These are phyloP conservation scores for Leccinum variicolor DNA, from an alignment of 768 basidiomycete species.

Conservation along the genomic window DNA sequence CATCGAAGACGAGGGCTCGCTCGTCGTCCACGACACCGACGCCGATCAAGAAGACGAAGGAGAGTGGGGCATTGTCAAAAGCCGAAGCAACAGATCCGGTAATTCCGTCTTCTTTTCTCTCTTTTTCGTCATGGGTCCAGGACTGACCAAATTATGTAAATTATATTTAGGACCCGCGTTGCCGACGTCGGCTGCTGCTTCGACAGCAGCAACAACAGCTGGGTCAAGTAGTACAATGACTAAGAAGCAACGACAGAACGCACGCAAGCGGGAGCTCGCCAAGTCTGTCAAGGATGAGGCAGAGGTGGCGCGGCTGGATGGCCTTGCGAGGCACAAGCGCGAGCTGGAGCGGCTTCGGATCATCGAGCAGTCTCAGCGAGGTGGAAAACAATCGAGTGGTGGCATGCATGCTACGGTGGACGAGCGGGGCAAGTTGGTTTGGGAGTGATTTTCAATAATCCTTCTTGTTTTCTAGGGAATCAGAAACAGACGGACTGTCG, in stretches of 20 bases:
- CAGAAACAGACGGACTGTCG: not conserved
- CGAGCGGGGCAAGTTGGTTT: conserved; percentile 54
- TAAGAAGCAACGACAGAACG: conserved; percentile 72
- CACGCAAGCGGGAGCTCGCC: conserved; percentile 50
- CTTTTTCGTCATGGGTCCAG: not conserved
- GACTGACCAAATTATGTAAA: not conserved
- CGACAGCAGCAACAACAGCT: conserved; percentile 30
- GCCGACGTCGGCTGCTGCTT: conserved; percentile 7
- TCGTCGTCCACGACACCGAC: conserved; percentile 53
- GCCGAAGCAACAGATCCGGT: conserved; percentile 43
- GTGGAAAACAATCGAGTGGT: conserved; percentile 37
- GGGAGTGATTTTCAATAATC: conserved; percentile 35
- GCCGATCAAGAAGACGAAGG: conserved; percentile 74
- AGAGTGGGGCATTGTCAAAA: conserved; percentile 72
- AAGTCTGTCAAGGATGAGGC: conserved; percentile 56
- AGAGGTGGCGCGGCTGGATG: conserved; percentile 49
- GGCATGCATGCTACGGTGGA: conserved; percentile 64
- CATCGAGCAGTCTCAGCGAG: conserved; percentile 37
- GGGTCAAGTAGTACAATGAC: conserved; percentile 32
- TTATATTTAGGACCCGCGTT: conserved; percentile 12
- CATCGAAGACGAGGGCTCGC: conserved; percentile 31
- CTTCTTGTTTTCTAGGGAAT: not conserved
- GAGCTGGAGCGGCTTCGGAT: conserved; percentile 55
- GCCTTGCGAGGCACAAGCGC: conserved; percentile 55
- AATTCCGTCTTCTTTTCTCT: conserved; percentile 14